Conservation (phyloP, 2,329 filamentous ascomycete genomes). For the Trichophyton schoenleinii region DNA sequence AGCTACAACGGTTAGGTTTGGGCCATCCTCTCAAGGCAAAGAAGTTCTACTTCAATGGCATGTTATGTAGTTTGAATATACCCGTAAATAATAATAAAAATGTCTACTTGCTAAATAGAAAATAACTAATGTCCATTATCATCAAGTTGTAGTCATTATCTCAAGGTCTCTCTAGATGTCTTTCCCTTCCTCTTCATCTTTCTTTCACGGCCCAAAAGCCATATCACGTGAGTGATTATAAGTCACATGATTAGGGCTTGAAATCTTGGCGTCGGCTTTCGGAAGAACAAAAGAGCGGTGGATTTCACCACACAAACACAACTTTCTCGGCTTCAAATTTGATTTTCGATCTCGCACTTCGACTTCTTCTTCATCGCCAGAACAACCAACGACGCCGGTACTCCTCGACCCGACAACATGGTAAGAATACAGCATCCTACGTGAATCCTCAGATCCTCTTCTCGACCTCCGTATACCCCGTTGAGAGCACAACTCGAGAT, state of each 20-base stretch:
- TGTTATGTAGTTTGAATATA: not conserved
- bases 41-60: too few species aligned
- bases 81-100: too few species aligned
- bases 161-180: too few species aligned
- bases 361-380: conserved; percentile 25
- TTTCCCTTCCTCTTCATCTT: not conserved
- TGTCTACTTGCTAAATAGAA: too few species aligned
- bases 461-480: conserved; percentile 18
- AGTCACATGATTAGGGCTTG: not conserved
- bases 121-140: too few species aligned
- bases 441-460: conserved; percentile 14
- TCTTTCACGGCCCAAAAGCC: not conserved
- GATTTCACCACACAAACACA: not conserved
- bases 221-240: not conserved
- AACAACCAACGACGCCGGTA: conserved; percentile 37
- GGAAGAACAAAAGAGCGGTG: not conserved
- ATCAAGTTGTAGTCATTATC: too few species aligned
- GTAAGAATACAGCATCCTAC: conserved; percentile 46
- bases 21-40: not conserved
- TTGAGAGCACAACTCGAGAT: not conserved
- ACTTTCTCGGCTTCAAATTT: not conserved
- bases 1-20: conserved; percentile 11
- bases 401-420: conserved; percentile 46
- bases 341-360: conserved; percentile 15
- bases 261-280: not conserved